Evolutionary conservation across 2,329 filamentous ascomycete species (phyloP).

Genomic region (Xylariaceae sp.): DNA sequence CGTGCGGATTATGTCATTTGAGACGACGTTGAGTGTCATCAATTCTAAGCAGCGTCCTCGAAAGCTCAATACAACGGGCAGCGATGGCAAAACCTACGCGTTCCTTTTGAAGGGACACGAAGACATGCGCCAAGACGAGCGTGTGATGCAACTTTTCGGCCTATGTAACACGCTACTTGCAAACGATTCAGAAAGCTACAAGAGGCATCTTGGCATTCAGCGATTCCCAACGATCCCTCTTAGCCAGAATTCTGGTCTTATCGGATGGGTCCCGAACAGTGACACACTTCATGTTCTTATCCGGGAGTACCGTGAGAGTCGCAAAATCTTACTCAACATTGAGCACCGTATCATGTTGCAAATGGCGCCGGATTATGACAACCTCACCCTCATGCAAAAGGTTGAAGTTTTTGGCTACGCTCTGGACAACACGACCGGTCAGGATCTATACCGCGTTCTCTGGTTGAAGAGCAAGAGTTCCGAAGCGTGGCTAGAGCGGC

Average conservation of each 20-base stretch:
- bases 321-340: conserved; percentile 98
- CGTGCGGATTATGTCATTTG: conserved; percentile 87
- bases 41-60: conserved; percentile 95
- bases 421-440: conserved; percentile 97
- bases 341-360: conserved; percentile 99
- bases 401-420: conserved; percentile 99
- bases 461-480: conserved; percentile 99
- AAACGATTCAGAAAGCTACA: conserved; percentile 95
- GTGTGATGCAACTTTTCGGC: conserved; percentile 99
- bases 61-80: conserved; percentile 86
- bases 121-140: conserved; percentile 97
- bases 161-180: conserved; percentile 94
- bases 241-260: conserved; percentile 91
- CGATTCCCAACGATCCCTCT: conserved; percentile 95
- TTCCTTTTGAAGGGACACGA: conserved; percentile 98
- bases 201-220: conserved; percentile 95
- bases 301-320: conserved; percentile 93
- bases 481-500: conserved; percentile 94
- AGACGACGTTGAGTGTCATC: conserved; percentile 88
- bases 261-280: conserved; percentile 97
- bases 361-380: conserved; percentile 99
- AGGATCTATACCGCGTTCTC: conserved; percentile 95
- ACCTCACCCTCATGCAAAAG: conserved; percentile 98
- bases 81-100: conserved; percentile 85
- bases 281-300: conserved; percentile 97